These are phyloP conservation scores for Brachypodium distachyon DNA, from an alignment of 202 grass and related monocot species.

Conservation along the genomic window DNA sequence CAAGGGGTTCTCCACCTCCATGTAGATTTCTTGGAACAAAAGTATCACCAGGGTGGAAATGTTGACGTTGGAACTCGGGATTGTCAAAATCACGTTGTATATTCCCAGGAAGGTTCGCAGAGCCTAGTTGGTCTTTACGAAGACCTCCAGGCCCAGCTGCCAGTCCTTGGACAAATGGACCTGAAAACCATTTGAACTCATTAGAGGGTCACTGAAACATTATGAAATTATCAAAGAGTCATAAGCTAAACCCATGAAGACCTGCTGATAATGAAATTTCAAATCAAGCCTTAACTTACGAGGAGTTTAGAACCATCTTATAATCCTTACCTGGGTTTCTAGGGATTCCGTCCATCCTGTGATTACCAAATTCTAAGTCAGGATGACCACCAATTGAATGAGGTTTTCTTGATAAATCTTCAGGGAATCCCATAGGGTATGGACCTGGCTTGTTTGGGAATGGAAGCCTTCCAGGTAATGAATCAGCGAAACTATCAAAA, in stretches of 20 bases:
- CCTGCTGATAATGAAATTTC: conserved; percentile 3
- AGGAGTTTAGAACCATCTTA: not conserved
- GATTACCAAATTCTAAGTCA: conserved; percentile 44
- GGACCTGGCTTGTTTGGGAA: conserved; percentile 39
- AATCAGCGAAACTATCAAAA: conserved; percentile 37
- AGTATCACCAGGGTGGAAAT: conserved; percentile 32
- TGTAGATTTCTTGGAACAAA: conserved; percentile 23
- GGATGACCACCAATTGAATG: conserved; percentile 13
- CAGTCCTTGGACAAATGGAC: conserved; percentile 44
- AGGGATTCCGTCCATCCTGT: conserved; percentile 42
- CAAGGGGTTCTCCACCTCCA: conserved; percentile 12
- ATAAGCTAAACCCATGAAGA: conserved; percentile 15
- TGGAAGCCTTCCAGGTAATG: conserved; percentile 34
- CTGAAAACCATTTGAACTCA: conserved; percentile 25
- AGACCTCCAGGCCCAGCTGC: conserved; percentile 26
- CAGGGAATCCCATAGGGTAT: conserved; percentile 34
- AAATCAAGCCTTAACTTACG: conserved; percentile 27
- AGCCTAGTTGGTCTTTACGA: conserved; percentile 29
- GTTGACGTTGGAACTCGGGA: conserved; percentile 18
- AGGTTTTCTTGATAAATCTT: conserved; percentile 46
- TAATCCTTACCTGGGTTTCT: conserved; percentile 53
- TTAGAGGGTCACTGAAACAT: conserved; percentile 1
- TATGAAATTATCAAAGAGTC: conserved; percentile 6
- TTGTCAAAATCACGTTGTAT: conserved; percentile 31
- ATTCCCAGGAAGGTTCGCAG: conserved; percentile 35